Evolutionary conservation across 2,329 filamentous ascomycete species (phyloP), one percentile per base, ranked within the genome.

Genomic region (Ophiostoma triangulosporum): DNA sequence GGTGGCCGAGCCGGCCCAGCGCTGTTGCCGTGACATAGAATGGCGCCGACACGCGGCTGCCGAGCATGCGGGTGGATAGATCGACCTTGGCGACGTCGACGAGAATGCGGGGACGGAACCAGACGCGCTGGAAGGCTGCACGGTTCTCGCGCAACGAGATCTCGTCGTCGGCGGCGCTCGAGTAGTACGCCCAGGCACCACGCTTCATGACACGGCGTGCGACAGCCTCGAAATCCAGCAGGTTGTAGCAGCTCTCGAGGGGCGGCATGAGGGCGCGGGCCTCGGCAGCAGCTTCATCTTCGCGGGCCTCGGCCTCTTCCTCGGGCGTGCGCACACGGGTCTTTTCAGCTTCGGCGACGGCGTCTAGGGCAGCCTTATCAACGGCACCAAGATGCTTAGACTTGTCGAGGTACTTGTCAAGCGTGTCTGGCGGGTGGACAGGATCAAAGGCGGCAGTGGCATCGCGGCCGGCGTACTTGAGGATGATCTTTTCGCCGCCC

Each of bases 21-120:
- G 93, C 93, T 6, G 93, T 97, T 45, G 93, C 93, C 1, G 93
- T 96, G 20, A 98, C 85, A 70, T 98, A 98, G 72, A 96, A 94
- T 22, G 93, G 93, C 48, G 94, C 86, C 58, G 83, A 80, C 58
- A 81, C 80, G 65, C 86, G 89, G 33, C 84, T 83, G 59, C 90
- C 91, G 17, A 98, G 84, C 91, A 98, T 97, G 2, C 86, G 95
- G 24, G 90, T 97, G 33, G 80, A 81, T 65, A 86, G 81, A 67
- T 96, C 88, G 57, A 98, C 78, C 22, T 86, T 77, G 66, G 90
- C 86, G 33, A 98, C 93, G 64, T 98, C 84, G 52, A 95, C 81
- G 54, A 98, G 81, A 54, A 98, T 74, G 58, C 83, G 83, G 3
- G 93, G 93, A 22, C 93, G 82, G 74, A 98, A 97, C 91, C 93